These are phyloP conservation scores for Saccharomycopsis amapae DNA, from an alignment of 805 yeast genomes.

Conservation along the genomic window DNA sequence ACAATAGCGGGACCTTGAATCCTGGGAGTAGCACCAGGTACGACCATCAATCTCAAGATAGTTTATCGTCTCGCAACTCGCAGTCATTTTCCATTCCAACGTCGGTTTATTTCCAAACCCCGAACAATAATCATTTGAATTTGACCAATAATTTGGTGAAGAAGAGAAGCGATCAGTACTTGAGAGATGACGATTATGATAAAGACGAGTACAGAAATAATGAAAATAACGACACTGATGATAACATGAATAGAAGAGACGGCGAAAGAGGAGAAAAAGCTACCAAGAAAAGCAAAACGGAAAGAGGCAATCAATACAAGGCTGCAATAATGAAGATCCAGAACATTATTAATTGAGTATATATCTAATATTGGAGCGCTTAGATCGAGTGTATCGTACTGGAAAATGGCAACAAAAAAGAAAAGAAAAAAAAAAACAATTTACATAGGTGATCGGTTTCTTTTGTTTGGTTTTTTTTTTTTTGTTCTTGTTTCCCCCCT, in stretches of 20 bases:
- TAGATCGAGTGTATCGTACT: too few species aligned
- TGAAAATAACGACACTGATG: neutral
- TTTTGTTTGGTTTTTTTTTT: neutral
- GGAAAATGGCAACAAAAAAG: neutral
- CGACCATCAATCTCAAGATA: slow-evolving; percentile 20
- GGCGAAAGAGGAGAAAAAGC: slow-evolving; percentile 6
- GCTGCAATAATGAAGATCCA: slow-evolving; percentile 21
- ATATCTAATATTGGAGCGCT: too few species aligned
- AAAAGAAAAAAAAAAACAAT: too few species aligned
- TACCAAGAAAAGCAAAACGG: slow-evolving; percentile 19
- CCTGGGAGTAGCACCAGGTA: slow-evolving; percentile 6
- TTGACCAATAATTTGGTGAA: slow-evolving; percentile 6
- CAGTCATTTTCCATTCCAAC: slow-evolving; percentile 12
- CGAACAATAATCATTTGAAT: slow-evolving; percentile 5
- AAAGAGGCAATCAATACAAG: slow-evolving; percentile 14
- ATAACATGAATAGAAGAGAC: slow-evolving; percentile 1
- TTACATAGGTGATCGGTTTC: too few species aligned
- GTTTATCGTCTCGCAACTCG: slow-evolving; percentile 14
- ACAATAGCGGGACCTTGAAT: slow-evolving; percentile 1
- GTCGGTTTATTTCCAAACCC: slow-evolving; percentile 17
- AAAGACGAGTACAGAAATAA: slow-evolving; percentile 1
- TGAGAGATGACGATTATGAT: slow-evolving; percentile 4
- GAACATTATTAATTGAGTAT: slow-evolving; percentile 18
- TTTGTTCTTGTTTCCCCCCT: too few species aligned
- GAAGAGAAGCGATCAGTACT: slow-evolving; percentile 17